Percentiles rank a stretch among this genome's conserved stretches.
Evolutionary conservation across 2,329 filamentous ascomycete genomes (phyloP).

Genomic region (Alternaria solani): DNA sequence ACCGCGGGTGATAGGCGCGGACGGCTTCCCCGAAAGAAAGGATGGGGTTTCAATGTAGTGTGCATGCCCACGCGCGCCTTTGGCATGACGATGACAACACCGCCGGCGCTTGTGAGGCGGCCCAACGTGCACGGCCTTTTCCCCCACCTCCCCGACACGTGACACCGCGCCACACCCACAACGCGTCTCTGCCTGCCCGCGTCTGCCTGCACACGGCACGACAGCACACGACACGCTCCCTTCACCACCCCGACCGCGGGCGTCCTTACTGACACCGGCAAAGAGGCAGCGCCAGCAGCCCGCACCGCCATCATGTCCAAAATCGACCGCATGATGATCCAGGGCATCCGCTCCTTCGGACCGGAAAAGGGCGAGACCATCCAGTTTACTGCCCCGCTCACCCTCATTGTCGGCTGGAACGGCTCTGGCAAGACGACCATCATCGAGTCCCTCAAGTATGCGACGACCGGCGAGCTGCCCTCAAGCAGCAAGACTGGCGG

Average conservation of each 20-base stretch:
- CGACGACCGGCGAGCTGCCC: conserved; percentile 90
- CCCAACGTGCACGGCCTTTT: conserved; percentile 3
- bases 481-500: conserved; percentile 87
- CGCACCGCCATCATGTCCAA: conserved; percentile 57
- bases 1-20: conserved; percentile 14
- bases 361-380: conserved; percentile 78
- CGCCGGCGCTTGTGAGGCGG: conserved; percentile 5
- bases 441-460: conserved; percentile 98
- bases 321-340: conserved; percentile 88
- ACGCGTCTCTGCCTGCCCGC: neutral
- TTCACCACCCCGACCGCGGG: neutral
- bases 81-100: conserved; percentile 15
- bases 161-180: conserved; percentile 9
- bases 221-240: neutral
- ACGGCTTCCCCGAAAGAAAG: conserved; percentile 7
- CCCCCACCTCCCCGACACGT: neutral
- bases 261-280: neutral
- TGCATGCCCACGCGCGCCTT: conserved; percentile 8
- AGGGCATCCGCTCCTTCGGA: conserved; percentile 86
- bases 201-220: neutral
- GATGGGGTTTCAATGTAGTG: conserved; percentile 16
- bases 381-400: conserved; percentile 87
- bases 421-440: conserved; percentile 98
- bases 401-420: conserved; percentile 96
- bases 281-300: neutral